phyloP scores from a whole-genome alignment of 495 filamentous ascomycete genomes.

The Penicillium desertorum region DNA sequence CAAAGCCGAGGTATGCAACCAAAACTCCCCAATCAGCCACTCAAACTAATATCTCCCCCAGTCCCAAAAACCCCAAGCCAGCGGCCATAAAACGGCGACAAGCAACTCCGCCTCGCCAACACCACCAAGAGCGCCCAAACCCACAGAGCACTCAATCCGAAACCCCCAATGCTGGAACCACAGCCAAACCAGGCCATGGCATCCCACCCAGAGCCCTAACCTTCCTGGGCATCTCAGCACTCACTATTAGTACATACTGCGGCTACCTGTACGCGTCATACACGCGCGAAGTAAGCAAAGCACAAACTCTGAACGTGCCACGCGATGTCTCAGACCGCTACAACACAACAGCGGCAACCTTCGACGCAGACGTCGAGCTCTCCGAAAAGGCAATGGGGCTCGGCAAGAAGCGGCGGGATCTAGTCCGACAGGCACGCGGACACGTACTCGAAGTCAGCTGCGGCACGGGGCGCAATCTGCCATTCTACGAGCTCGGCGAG shows the following conservation, averaged over 20 bases:
- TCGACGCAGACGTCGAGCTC: conserved; percentile 63
- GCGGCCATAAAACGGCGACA: conserved; percentile 13
- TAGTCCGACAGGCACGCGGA: conserved; percentile 64
- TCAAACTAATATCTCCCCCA: neutral
- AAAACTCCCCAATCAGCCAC: neutral
- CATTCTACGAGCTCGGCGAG: conserved; percentile 67
- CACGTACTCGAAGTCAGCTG: conserved; percentile 87
- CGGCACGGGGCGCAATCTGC: conserved; percentile 85
- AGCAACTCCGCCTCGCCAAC: conserved; percentile 13
- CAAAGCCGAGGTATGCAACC: conserved; percentile 18
- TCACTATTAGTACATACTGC: conserved; percentile 51
- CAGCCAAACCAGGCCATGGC: conserved; percentile 13
- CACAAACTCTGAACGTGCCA: conserved; percentile 41
- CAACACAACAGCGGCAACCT: conserved; percentile 55
- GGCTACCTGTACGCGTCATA: conserved; percentile 53
- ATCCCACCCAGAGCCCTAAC: conserved; percentile 41
- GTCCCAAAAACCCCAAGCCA: conserved; percentile 8
- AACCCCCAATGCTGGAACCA: conserved; percentile 11
- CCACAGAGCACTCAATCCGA: neutral
- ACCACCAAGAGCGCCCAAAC: conserved; percentile 9
- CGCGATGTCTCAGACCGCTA: conserved; percentile 57
- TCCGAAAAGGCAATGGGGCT: conserved; percentile 69
- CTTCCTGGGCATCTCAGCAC: conserved; percentile 45
- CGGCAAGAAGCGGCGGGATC: conserved; percentile 55
- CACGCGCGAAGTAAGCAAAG: conserved; percentile 36